Base-by-base conservation (phyloP, 805 yeast genomes). In the Brettanomyces custersianus region DNA sequence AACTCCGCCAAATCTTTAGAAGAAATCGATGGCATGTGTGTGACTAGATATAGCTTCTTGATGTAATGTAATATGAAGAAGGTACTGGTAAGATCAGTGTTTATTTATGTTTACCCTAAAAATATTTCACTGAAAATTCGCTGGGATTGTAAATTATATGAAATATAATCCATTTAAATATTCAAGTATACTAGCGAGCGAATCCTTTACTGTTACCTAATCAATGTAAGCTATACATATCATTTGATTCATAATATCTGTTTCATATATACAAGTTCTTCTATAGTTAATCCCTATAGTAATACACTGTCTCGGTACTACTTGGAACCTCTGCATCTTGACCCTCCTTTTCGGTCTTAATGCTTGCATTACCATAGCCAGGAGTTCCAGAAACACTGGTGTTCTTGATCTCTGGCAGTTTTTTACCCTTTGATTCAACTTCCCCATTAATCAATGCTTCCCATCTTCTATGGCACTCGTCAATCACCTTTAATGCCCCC, bases 401-500 rank as follows among this genome's bases (percentile, higher is more conserved):
- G 49, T 72, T 71, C 12, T 42, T 47, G 36, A 61, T 60, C 9
- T 36, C 48, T 3, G 74, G 69, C 1, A 43, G 25, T 7, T 41
- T 22, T 7, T 31, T 13, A 9, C 19, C 30, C 19, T 25, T 39
- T 16, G 39, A 29, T 38, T 49, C 51, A 18, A 68, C 49, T 41
- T 62, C 54, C 40, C 72, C 68, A 40, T 60, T 37, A 36, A 80
- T 60, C 47, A 82, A 63, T 36, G 47, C 60, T 39, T 65, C 65
- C 95, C 95, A 85, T 31, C 82, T 74, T 37, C 62, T 62, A 46
- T 75, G 71, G 47, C 88, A 80, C 44, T 80, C 83, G 36, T 66
- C 62, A 33, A 85, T 66, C 11, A 80, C 63, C 26, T 63, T 61
- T 41, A 79, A 59, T 19, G 94, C 82, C 44, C 72, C 70, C 24